Percentiles rank a stretch among this genome's conserved stretches.
These are phyloP conservation scores for Citropsis articulata DNA, from an alignment of 345 rosid genomes.

Conservation along the genomic window DNA sequence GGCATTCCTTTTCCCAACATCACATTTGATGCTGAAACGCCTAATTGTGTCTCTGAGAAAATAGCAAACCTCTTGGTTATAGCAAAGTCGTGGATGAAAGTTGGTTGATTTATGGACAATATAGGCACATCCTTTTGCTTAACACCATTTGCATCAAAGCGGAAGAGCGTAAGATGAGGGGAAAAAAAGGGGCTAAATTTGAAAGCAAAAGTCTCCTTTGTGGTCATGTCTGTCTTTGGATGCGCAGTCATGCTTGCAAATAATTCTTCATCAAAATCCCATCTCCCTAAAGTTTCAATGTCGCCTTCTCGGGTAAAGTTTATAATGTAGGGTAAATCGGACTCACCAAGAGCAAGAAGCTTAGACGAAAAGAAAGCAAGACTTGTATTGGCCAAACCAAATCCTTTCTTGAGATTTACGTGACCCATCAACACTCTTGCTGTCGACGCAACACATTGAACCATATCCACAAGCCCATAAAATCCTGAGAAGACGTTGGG, in stretches of 20 bases:
- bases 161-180: conserved; percentile 17
- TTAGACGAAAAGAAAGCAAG: conserved; percentile 11
- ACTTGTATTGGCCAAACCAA: conserved; percentile 23
- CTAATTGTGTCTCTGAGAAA: conserved; percentile 14
- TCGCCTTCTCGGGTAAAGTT: conserved; percentile 12
- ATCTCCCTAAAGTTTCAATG: conserved; percentile 13
- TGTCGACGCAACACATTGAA: not conserved
- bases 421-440: conserved; percentile 13
- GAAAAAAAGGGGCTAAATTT: not conserved
- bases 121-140: conserved; percentile 19
- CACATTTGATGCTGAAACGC: not conserved
- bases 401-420: conserved; percentile 4
- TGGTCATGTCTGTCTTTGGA: conserved; percentile 15
- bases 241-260: conserved; percentile 27
- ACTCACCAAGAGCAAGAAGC: conserved; percentile 19
- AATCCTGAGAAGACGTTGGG: conserved; percentile 16
- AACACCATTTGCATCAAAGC: conserved; percentile 10
- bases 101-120: conserved; percentile 8
- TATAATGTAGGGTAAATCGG: conserved; percentile 22
- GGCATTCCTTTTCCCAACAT: conserved; percentile 15
- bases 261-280: conserved; percentile 16
- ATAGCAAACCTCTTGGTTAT: conserved; percentile 22
- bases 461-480: not conserved
- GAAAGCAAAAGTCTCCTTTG: conserved; percentile 25
- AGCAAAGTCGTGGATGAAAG: conserved; percentile 21